Conservation (phyloP, 2,329 filamentous ascomycete species). For the Amauroascus verrucosus region DNA sequence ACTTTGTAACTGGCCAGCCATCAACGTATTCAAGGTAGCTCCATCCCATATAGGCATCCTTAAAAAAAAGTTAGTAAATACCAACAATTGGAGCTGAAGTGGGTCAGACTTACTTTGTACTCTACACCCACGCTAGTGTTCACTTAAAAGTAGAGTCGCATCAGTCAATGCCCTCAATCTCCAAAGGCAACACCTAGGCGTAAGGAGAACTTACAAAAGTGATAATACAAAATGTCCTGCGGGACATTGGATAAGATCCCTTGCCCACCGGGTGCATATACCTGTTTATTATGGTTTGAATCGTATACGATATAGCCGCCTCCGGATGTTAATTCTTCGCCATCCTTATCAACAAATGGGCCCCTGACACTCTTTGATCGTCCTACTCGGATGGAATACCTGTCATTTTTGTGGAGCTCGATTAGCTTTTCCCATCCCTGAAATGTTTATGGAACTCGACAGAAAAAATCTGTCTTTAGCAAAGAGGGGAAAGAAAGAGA, state of each 20-base stretch:
- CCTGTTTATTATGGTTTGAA: slow-evolving; percentile 27
- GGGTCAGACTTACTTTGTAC: slow-evolving; percentile 4
- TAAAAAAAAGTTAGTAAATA: neutral
- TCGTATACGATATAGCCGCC: slow-evolving; percentile 28
- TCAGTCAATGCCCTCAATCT: too few relatives aligned
- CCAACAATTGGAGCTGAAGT: neutral
- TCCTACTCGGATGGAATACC: slow-evolving; percentile 30
- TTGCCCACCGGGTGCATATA: slow-evolving; percentile 33
- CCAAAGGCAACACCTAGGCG: too few relatives aligned
- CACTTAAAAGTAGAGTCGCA: neutral
- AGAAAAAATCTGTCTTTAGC: too few relatives aligned
- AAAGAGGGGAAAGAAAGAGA: too few relatives aligned
- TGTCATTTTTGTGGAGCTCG: slow-evolving; percentile 6
- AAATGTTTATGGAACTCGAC: neutral
- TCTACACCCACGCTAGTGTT: slow-evolving; percentile 1
- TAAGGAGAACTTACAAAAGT: slow-evolving; percentile 25
- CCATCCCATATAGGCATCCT: slow-evolving; percentile 32
- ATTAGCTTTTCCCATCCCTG: too few relatives aligned
- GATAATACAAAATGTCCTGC: slow-evolving; percentile 32
- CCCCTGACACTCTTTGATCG: slow-evolving; percentile 26
- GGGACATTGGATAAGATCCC: slow-evolving; percentile 25
- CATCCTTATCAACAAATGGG: slow-evolving; percentile 28
- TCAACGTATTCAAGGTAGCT: slow-evolving; percentile 30
- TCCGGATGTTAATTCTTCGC: slow-evolving; percentile 23
- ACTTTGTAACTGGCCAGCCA: slow-evolving; percentile 28